These are phyloP conservation scores for Fusarium sp. DNA, from an alignment of 2,329 filamentous ascomycete genomes.

Conservation along the genomic window DNA sequence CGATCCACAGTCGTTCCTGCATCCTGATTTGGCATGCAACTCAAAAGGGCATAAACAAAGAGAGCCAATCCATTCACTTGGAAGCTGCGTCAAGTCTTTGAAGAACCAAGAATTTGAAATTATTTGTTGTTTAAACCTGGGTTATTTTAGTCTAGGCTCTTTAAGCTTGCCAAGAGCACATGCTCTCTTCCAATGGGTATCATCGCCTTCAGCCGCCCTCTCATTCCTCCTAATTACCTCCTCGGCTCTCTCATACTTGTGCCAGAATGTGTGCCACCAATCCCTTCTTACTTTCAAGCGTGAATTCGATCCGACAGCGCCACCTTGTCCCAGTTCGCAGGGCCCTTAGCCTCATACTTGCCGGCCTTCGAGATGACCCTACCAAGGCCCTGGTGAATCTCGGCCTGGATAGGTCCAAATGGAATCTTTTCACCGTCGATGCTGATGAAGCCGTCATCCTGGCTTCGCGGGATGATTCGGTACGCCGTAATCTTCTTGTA, in stretches of 20 bases:
- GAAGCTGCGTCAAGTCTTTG: neutral
- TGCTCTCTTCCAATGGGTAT: slow-evolving; percentile 41
- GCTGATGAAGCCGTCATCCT: slow-evolving; percentile 85
- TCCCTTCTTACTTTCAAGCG: slow-evolving; percentile 26
- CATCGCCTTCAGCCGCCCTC: slow-evolving; percentile 29
- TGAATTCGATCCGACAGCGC: slow-evolving; percentile 48
- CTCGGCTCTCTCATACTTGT: neutral
- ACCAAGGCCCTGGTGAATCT: slow-evolving; percentile 85
- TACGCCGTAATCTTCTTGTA: slow-evolving; percentile 92
- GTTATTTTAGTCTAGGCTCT: slow-evolving; percentile 4
- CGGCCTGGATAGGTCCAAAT: slow-evolving; percentile 91
- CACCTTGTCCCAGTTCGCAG: slow-evolving; percentile 62
- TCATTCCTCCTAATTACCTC: slow-evolving; percentile 5
- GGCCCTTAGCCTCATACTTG: slow-evolving; percentile 75
- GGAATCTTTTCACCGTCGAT: slow-evolving; percentile 92
- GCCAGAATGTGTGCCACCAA: neutral
- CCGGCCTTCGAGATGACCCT: slow-evolving; percentile 85
- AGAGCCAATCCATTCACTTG: neutral
- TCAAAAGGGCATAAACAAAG: neutral
- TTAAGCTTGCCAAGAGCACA: slow-evolving; percentile 6
- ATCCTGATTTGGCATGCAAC: slow-evolving; percentile 2
- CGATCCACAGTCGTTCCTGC: slow-evolving; percentile 35
- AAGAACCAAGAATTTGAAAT: neutral
- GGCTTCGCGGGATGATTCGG: slow-evolving; percentile 80
- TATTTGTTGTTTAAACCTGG: neutral